Evolutionary conservation across 169 alveolate species (phyloP).

Genomic region (Cryptosporidium ubiquitum): DNA sequence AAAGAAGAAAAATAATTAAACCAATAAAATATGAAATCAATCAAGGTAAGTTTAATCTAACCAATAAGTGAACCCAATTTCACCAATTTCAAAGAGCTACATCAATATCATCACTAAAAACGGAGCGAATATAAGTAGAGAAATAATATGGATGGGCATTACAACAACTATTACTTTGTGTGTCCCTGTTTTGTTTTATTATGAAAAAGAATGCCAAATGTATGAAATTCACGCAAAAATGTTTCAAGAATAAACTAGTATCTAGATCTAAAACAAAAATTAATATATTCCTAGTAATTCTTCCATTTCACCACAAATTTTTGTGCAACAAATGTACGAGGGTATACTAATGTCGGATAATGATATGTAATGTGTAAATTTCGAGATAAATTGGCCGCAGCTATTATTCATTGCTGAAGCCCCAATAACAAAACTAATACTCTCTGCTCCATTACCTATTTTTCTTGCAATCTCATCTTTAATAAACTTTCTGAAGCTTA

Average conservation of each 20-base stretch:
- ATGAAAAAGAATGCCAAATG: constrained; percentile 81
- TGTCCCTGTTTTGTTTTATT: constrained; percentile 79
- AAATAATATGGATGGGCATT: constrained; percentile 74
- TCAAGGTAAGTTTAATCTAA: constrained; percentile 16
- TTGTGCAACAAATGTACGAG: constrained; percentile 55
- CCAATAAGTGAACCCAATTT: not conserved
- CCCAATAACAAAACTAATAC: constrained; percentile 32
- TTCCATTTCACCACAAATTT: constrained; percentile 61
- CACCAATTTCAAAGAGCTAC: not conserved
- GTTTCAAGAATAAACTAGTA: constrained; percentile 63
- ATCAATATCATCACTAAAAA: not conserved
- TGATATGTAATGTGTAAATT: constrained; percentile 34
- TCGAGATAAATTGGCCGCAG: not conserved
- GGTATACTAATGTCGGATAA: constrained; percentile 46
- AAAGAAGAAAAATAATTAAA: not conserved
- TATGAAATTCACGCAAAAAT: constrained; percentile 79
- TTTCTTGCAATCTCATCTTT: not conserved
- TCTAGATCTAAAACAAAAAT: not conserved
- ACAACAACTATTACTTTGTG: constrained; percentile 75
- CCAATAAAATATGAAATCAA: not conserved
- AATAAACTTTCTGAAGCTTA: constrained; percentile 7
- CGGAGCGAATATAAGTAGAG: constrained; percentile 9
- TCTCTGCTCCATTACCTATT: not conserved
- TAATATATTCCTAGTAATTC: constrained; percentile 38
- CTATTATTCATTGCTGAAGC: not conserved